A percentile compares a stretch with the other conserved stretches of the same genome.
These are phyloP conservation scores for Verticillium isaacii DNA, from an alignment of 2,329 filamentous ascomycete genomes.

Conservation along the genomic window DNA sequence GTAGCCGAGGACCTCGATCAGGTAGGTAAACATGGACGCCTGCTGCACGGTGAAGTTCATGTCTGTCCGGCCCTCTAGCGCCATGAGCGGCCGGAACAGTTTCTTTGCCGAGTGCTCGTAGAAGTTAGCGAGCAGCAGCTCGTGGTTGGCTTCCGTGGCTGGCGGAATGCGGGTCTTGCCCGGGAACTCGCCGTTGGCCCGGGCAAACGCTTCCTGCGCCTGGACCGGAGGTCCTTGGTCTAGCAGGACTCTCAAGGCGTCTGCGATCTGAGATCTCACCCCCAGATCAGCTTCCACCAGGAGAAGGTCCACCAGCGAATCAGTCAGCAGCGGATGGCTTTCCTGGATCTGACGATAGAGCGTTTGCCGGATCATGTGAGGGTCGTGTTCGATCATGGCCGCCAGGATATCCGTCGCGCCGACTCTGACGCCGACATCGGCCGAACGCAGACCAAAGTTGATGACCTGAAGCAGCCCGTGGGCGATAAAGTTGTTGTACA, in stretches of 20 bases:
- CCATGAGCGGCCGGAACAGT: constrained; percentile 81
- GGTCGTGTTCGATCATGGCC: constrained; percentile 92
- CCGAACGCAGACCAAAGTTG: constrained; percentile 82
- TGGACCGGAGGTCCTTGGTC: constrained; percentile 56
- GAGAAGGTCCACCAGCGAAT: constrained; percentile 87
- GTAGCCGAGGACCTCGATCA: constrained; percentile 91
- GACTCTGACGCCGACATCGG: constrained; percentile 78
- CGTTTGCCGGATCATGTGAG: constrained; percentile 86
- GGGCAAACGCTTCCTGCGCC: constrained; percentile 54
- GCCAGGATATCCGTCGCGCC: constrained; percentile 92
- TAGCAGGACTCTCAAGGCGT: constrained; percentile 89
- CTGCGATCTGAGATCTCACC: constrained; percentile 91
- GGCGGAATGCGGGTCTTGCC: constrained; percentile 54
- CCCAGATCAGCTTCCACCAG: constrained; percentile 89
- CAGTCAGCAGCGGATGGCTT: constrained; percentile 78
- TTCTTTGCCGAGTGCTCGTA: constrained; percentile 83
- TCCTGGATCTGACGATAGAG: constrained; percentile 91
- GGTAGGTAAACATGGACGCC: constrained; percentile 83
- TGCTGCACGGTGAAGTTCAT: constrained; percentile 74
- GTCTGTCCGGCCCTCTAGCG: constrained; percentile 66
- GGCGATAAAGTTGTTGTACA: constrained; percentile 86
- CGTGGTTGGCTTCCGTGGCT: constrained; percentile 66
- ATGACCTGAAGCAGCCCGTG: constrained; percentile 87
- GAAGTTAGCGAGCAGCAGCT: constrained; percentile 80
- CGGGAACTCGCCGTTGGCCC: constrained; percentile 64